phyloP scores from a whole-genome alignment of 305 asterid species.

The Nicotiana rustica region DNA sequence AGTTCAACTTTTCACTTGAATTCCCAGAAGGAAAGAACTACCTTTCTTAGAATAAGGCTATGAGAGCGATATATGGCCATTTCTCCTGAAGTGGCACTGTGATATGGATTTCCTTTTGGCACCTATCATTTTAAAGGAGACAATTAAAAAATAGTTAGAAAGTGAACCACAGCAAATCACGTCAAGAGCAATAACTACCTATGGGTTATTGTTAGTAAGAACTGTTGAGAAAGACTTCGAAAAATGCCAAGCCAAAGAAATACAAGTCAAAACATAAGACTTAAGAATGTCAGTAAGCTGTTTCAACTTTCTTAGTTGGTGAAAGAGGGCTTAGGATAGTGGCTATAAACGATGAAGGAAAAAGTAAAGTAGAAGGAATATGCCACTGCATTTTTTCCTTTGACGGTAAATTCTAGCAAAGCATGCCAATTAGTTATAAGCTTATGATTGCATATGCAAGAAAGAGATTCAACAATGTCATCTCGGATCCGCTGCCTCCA shows the following conservation, averaged over 20 bases:
- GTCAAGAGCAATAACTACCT: slow-evolving; percentile 26
- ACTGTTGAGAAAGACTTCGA: neutral
- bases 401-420: too few relatives aligned
- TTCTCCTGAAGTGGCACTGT: slow-evolving; percentile 99
- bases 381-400: slow-evolving; percentile 10
- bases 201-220: neutral
- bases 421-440: neutral
- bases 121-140: slow-evolving; percentile 55
- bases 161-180: slow-evolving; percentile 1
- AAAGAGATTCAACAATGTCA: neutral
- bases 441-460: slow-evolving; percentile 9
- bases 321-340: neutral
- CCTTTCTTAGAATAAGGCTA: slow-evolving; percentile 91
- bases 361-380: neutral
- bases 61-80: slow-evolving; percentile 92
- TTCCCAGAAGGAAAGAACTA: slow-evolving; percentile 39
- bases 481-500: neutral
- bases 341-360: neutral
- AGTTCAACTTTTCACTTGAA: slow-evolving; percentile 35
- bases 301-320: slow-evolving; percentile 17
- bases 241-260: neutral
- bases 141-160: slow-evolving; percentile 27
- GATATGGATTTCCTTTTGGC: slow-evolving; percentile 98
- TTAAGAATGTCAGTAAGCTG: neutral
- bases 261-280: neutral